Conservation (phyloP, 2,329 filamentous ascomycete species). For the Trichoderma sp. region DNA sequence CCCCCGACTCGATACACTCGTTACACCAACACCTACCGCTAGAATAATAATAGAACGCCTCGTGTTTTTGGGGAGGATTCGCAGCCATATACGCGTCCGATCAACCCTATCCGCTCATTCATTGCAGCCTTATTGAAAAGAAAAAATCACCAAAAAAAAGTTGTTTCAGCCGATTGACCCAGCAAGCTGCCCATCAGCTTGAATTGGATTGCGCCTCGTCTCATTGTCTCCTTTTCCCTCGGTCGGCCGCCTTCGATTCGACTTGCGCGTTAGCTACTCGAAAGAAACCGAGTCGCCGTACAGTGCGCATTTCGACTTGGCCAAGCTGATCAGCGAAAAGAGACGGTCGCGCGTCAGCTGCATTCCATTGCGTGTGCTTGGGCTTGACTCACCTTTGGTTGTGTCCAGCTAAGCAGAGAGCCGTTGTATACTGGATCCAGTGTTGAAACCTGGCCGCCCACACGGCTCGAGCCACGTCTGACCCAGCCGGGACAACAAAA, state of each 20-base stretch:
- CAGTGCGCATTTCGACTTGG: neutral
- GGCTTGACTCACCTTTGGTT: neutral
- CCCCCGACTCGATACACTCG: slow-evolving; percentile 9
- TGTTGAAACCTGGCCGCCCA: neutral
- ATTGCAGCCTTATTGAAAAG: neutral
- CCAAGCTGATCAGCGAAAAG: neutral
- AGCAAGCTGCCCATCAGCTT: neutral
- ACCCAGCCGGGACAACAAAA: neutral
- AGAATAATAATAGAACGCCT: slow-evolving; percentile 17
- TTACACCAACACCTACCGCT: slow-evolving; percentile 14
- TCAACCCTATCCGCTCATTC: slow-evolving; percentile 11
- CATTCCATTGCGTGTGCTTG: neutral
- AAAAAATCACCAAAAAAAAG: slow-evolving; percentile 6
- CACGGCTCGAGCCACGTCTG: slow-evolving; percentile 15
- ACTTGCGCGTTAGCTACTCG: neutral
- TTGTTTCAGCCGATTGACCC: neutral
- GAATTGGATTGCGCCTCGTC: slow-evolving; percentile 4
- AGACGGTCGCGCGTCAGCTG: slow-evolving; percentile 6
- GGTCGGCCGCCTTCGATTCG: neutral
- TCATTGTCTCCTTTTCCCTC: neutral
- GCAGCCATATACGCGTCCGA: slow-evolving; percentile 11
- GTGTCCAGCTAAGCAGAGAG: neutral
- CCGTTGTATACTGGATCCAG: neutral
- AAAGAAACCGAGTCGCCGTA: neutral
- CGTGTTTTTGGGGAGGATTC: slow-evolving; percentile 10